Base-by-base conservation (phyloP, 495 filamentous ascomycete genomes). In the Trichoderma virens region DNA sequence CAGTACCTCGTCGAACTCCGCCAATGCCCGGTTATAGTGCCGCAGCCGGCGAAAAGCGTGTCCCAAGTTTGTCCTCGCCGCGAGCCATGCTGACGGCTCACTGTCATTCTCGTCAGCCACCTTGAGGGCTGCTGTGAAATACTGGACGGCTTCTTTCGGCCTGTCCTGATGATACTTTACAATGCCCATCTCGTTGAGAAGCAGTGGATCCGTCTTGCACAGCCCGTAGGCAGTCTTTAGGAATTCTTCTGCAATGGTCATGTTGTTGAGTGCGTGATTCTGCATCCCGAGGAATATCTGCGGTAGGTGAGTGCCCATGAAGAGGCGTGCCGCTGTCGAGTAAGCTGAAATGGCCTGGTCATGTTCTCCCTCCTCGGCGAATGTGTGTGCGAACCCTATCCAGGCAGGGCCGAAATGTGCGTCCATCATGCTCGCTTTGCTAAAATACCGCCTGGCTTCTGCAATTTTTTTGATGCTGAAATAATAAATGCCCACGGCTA, bases 311-410 rank as follows among this genome's bases (percentile, higher is more conserved):
- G 93, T 98, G 43, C 94, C 94, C 75, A 96, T 93, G 78, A 99
- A 99, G 1, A 99, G 80, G 31, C 95, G 83, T 14, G 93, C 94
- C 0, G 94, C 94, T 16, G 94, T 99, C 41, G 90, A 94, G 79
- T 99, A 99, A 7, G 95, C 94, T 18, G 93, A 93, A 66, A 99
- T 96, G 62, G 94, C 94, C 77, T 99, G 94, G 72, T 99, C 94
- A 75, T 98, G 92, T 75, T 99, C 94, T 62, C 95, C 94, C 75
- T 99, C 94, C n/a, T 93, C 93, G n/a, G 94, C 95, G 72, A 99
- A 99, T 0, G 95, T 99, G 78, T 99, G 94, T 27, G 94, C 94
- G 75, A 99, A 99, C 9, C 94, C 94, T 65, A 99, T 98, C 94
- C 94, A 99, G 43, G 94, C 94, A 5, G 95, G 91, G 5, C 94